Percentiles rank a stretch among this genome's conserved stretches.
These are phyloP conservation scores for Ganoderma leucocontextum DNA, from an alignment of 1,284 basidiomycete species.

Conservation along the genomic window DNA sequence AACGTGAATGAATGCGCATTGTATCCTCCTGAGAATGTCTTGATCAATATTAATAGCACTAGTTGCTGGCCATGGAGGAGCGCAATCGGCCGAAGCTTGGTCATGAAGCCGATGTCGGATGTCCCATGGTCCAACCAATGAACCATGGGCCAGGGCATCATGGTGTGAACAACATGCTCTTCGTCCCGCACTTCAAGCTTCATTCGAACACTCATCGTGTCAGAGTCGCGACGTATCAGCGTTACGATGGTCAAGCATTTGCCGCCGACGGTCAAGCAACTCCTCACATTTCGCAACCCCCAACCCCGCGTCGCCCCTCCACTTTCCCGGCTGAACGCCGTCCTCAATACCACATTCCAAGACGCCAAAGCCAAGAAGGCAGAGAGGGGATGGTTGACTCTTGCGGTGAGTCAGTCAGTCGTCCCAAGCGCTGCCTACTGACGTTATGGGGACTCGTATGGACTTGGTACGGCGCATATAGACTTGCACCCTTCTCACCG, in stretches of 20 bases:
- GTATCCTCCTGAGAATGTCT: constrained; percentile 1
- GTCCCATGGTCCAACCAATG: background rate
- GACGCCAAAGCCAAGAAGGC: constrained; percentile 72
- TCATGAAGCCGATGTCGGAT: background rate
- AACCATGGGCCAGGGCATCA: background rate
- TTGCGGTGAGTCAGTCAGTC: constrained; percentile 61
- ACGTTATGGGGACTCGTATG: background rate
- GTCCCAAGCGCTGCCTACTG: background rate
- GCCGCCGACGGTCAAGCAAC: constrained; percentile 68
- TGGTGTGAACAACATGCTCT: background rate
- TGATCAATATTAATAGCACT: background rate
- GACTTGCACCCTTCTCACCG: constrained; percentile 86
- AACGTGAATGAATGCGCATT: constrained; percentile 10
- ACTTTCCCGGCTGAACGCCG: constrained; percentile 55
- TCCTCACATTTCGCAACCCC: constrained; percentile 76
- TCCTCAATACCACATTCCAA: constrained; percentile 66
- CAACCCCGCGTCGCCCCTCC: constrained; percentile 69
- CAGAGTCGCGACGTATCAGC: background rate
- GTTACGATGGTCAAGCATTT: constrained; percentile 53
- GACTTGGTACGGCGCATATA: constrained; percentile 39
- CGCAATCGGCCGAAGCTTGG: constrained; percentile 3
- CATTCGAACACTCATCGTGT: background rate
- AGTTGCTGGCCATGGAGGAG: background rate
- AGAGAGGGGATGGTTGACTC: constrained; percentile 84
- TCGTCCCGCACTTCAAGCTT: background rate